Conservation (phyloP, 768 basidiomycete genomes). For the Kondoa subrosea region DNA sequence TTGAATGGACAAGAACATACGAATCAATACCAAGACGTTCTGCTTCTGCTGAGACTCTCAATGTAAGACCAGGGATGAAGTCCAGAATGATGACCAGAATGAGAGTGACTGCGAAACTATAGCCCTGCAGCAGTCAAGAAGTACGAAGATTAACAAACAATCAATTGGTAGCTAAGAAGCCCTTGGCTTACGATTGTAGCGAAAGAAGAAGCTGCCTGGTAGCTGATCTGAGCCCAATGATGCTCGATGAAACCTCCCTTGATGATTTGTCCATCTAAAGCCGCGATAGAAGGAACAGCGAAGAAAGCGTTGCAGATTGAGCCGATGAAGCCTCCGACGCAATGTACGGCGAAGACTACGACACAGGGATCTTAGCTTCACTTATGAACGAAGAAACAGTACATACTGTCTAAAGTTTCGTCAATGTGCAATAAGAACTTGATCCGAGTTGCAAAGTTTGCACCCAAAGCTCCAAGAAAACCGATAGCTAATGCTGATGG, state of each 20-base stretch:
- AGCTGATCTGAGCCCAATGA: constrained; percentile 58
- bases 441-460: constrained; percentile 76
- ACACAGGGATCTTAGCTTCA: too few species aligned
- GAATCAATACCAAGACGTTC: constrained; percentile 60
- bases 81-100: too few species aligned
- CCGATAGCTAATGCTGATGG: constrained; percentile 43
- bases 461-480: constrained; percentile 48
- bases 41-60: constrained; percentile 41
- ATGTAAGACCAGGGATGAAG: constrained; percentile 39
- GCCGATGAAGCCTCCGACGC: constrained; percentile 61
- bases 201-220: constrained; percentile 49
- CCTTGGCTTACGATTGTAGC: constrained; percentile 42
- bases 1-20: too few species aligned
- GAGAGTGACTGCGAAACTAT: constrained; percentile 11
- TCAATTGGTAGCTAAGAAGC: constrained; percentile 17
- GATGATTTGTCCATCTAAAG: constrained; percentile 41
- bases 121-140: background rate
- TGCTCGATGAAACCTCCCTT: constrained; percentile 76
- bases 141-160: constrained; percentile 9
- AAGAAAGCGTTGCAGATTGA: constrained; percentile 50
- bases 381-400: too few species aligned
- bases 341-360: constrained; percentile 82
- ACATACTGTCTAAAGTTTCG: constrained; percentile 73
- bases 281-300: constrained; percentile 45
- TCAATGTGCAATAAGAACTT: constrained; percentile 36